Evolutionary conservation across 257 asterid genomes (phyloP).

Genomic region (Solanum appendiculatum): DNA sequence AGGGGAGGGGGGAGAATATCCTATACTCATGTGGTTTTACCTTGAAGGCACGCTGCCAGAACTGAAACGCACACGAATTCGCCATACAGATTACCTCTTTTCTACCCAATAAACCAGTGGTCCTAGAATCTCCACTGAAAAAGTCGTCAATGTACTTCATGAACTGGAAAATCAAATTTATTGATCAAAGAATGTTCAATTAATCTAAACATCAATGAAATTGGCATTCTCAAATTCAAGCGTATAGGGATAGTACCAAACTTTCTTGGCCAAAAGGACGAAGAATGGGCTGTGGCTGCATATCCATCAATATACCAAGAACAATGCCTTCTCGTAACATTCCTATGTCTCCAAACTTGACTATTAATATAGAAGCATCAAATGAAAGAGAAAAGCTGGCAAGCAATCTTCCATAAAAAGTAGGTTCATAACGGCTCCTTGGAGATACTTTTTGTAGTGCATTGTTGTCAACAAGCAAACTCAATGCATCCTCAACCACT

Average conservation of each 20-base stretch:
- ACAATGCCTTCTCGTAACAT: conserved; percentile 93
- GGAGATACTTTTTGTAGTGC: conserved; percentile 55
- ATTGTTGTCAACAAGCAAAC: conserved; percentile 49
- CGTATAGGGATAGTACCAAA: conserved; percentile 34
- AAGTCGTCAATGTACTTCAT: conserved; percentile 44
- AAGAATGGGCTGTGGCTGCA: conserved; percentile 73
- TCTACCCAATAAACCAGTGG: conserved; percentile 45
- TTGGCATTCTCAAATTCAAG: neutral
- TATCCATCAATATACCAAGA: conserved; percentile 82
- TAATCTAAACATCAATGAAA: neutral
- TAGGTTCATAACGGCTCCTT: conserved; percentile 71
- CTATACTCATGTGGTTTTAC: conserved; percentile 20
- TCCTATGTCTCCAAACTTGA: conserved; percentile 73
- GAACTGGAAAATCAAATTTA: conserved; percentile 22
- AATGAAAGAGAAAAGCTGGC: conserved; percentile 75
- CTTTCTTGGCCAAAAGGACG: conserved; percentile 75
- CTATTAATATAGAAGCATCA: conserved; percentile 77
- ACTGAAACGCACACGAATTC: conserved; percentile 71
- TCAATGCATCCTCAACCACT: conserved; percentile 69
- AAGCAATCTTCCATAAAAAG: conserved; percentile 79
- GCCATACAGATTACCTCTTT: conserved; percentile 62
- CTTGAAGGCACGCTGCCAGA: conserved; percentile 84
- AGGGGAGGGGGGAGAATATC: neutral
- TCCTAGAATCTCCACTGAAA: conserved; percentile 34
- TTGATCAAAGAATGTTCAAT: neutral